Percentiles rank a stretch among this genome's conserved stretches.
These are phyloP conservation scores for Colletotrichum sp. DNA, from an alignment of 2,329 filamentous ascomycete genomes.

Conservation along the genomic window DNA sequence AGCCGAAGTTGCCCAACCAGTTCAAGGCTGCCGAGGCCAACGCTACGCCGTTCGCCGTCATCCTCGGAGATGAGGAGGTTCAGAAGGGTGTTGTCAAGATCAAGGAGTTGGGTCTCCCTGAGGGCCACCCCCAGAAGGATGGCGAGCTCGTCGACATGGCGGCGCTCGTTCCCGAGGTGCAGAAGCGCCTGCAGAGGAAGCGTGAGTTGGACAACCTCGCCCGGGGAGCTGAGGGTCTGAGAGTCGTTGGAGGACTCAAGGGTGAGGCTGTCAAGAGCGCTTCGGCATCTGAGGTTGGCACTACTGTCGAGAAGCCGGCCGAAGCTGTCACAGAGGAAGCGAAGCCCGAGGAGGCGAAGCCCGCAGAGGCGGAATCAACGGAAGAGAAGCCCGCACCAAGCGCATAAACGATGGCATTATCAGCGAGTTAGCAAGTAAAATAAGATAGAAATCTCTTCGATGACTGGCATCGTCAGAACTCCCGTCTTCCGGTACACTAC, in stretches of 20 bases:
- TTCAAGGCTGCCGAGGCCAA: slow-evolving; percentile 88
- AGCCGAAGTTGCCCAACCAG: slow-evolving; percentile 86
- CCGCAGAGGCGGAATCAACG: neutral
- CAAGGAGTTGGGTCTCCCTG: slow-evolving; percentile 77
- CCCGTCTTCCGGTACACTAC: neutral
- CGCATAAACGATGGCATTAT: neutral
- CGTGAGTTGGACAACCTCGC: slow-evolving; percentile 48
- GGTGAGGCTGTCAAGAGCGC: slow-evolving; percentile 39
- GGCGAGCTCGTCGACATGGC: slow-evolving; percentile 74
- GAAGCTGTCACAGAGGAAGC: neutral
- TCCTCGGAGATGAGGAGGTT: slow-evolving; percentile 90
- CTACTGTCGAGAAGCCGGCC: slow-evolving; percentile 5
- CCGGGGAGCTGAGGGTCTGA: slow-evolving; percentile 47
- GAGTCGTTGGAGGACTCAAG: slow-evolving; percentile 52
- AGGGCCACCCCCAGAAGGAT: slow-evolving; percentile 90
- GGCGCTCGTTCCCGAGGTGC: slow-evolving; percentile 69
- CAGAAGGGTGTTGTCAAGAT: slow-evolving; percentile 83
- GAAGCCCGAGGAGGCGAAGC: neutral
- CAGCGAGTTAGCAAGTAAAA: neutral
- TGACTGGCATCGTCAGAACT: neutral
- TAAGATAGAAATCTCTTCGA: neutral
- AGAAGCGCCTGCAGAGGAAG: slow-evolving; percentile 47
- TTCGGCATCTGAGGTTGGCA: slow-evolving; percentile 22
- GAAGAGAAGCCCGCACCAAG: slow-evolving; percentile 21
- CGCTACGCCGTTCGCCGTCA: slow-evolving; percentile 84